Evolutionary conservation across 441 rosid species (phyloP).

Genomic region (Dalechampia spathulata): DNA sequence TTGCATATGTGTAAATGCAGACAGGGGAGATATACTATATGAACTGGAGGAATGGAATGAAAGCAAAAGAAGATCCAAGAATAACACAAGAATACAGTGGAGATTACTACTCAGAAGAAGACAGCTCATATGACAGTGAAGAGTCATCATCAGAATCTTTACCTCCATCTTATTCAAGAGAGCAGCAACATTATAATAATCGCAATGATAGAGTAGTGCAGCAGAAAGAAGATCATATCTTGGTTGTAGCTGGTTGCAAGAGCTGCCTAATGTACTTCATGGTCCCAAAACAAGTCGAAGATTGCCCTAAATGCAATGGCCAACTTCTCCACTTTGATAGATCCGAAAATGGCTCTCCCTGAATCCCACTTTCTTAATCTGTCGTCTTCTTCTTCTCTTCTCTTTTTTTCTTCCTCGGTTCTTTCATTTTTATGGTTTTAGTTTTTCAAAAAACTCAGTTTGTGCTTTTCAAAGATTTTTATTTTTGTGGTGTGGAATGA

Average conservation of each 20-base stretch:
- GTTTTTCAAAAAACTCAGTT: too few species aligned
- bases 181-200: conserved; percentile 14
- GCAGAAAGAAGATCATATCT: conserved; percentile 44
- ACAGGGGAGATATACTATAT: conserved; percentile 83
- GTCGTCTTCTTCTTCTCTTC: too few species aligned
- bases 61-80: conserved; percentile 62
- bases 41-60: conserved; percentile 71
- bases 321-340: conserved; percentile 85
- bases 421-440: too few species aligned
- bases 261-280: conserved; percentile 88
- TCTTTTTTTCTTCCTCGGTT: too few species aligned
- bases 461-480: too few species aligned
- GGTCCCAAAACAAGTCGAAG: conserved; percentile 73
- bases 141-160: conserved; percentile 62
- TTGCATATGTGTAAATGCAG: too few species aligned
- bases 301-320: conserved; percentile 77
- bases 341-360: conserved; percentile 41
- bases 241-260: conserved; percentile 95
- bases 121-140: conserved; percentile 54
- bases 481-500: too few species aligned
- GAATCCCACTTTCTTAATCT: conserved; percentile 20
- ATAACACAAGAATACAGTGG: conserved; percentile 27
- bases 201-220: conserved; percentile 17
- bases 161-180: conserved; percentile 31
- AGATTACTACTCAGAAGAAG: conserved; percentile 20